Base-by-base conservation (phyloP, 495 filamentous ascomycete species). In the Aspergillus wentii region DNA sequence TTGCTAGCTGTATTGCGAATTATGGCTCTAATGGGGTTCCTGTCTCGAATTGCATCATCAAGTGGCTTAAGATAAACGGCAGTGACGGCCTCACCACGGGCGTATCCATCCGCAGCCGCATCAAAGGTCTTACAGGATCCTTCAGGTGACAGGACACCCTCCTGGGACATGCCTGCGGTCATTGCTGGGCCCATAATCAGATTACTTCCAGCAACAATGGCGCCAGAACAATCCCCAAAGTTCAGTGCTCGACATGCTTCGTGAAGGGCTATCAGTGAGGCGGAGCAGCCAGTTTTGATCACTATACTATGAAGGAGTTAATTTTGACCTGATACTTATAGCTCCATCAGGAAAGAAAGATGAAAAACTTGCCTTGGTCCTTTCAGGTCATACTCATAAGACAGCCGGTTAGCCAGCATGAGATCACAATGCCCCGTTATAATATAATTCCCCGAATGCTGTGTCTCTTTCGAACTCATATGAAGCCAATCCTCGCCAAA, bases 21-120 rank as follows among this genome's bases (percentile, higher is more conserved):
- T 1, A 72, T 40, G 0, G 62, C 66, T 0, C 69, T 42, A 11
- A 74, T 60, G 1, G 61, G 52, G 36, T 64, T 51, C 0, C 44
- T 39, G 13, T 61, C 62, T 3, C 30, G 9, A 0, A 73, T 21
- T 2, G 68, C 67, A 19, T 51, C 31, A 3, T 34, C 22, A 0
- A 62, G 35, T 0, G 4, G 20, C 30, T 66, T 72, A 3, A 73
- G 22, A 16, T 53, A 60, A 2, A 69, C 27, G 0, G 58, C 56
- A 30, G 18, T 47, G n/a, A 64, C 45, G 0, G 48, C 60, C 44
- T 86, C 83, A 8, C 69, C 83, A 10, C 81, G 70, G 0, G 58
- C 78, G 48, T 79, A 86, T 0, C 83, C 83, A 40, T 79, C 69
- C 0, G 78, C 83, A 8, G 55, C 40, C 1, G 64, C 61, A 46